phyloP scores from a whole-genome alignment of 2,329 filamentous ascomycete species.

The Ophiostoma sp. region DNA sequence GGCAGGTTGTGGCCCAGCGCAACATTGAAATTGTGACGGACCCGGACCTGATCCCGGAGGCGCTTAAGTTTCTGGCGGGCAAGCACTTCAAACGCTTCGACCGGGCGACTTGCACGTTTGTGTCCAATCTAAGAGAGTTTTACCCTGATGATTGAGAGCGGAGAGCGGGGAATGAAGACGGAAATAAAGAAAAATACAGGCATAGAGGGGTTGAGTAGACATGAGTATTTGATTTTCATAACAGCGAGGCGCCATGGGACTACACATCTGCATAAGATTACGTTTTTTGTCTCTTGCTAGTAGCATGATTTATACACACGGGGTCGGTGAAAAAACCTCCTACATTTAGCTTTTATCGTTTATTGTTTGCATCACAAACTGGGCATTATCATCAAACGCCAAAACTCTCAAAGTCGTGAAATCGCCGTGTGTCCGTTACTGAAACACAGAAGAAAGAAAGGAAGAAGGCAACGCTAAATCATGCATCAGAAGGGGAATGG shows the following conservation, averaged over 20 bases:
- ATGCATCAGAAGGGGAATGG: no score
- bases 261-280: not conserved
- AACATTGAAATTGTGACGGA: conserved; percentile 68
- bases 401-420: not conserved
- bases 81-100: conserved; percentile 90
- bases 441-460: not conserved
- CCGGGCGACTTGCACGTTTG: conserved; percentile 62
- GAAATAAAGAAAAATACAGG: not conserved
- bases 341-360: not conserved
- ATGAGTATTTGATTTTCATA: not conserved
- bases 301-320: not conserved
- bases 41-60: conserved; percentile 48
- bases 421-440: not conserved
- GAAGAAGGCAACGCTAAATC: not conserved
- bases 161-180: no score
- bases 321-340: not conserved
- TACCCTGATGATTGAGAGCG: conserved; percentile 75
- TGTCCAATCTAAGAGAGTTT: conserved; percentile 77
- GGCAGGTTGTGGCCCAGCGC: conserved; percentile 74
- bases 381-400: not conserved
- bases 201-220: not conserved
- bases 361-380: not conserved
- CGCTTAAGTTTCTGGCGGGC: conserved; percentile 70
- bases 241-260: conserved; percentile 2
- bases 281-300: not conserved